These are phyloP conservation scores for Phalaenopsis hybrid DNA, from an alignment of 116 monocot species.

Conservation along the genomic window DNA sequence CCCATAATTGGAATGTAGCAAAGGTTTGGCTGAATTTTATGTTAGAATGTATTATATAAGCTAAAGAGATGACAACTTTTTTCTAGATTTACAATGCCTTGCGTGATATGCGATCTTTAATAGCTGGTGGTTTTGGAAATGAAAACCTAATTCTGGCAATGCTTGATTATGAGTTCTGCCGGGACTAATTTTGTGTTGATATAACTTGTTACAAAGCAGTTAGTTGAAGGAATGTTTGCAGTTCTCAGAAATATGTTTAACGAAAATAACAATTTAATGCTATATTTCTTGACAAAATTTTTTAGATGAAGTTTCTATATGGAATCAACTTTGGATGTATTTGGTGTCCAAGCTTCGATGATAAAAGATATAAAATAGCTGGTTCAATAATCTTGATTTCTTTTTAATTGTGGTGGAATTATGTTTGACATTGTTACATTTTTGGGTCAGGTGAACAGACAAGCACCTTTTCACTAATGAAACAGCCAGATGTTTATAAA, in stretches of 20 bases:
- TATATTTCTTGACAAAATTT: neutral
- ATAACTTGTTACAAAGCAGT: neutral
- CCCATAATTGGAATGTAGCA: slow-evolving; percentile 72
- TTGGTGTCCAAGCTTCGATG: neutral
- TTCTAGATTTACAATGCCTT: neutral
- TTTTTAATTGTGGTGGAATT: too few relatives aligned
- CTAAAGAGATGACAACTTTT: neutral
- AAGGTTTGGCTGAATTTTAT: slow-evolving; percentile 32
- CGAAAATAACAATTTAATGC: neutral
- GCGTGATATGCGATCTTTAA: neutral
- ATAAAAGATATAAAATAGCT: neutral
- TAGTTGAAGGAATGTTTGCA: neutral
- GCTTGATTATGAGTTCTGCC: too few relatives aligned
- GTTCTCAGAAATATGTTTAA: neutral
- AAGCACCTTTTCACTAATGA: too few relatives aligned
- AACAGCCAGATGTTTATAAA: too few relatives aligned
- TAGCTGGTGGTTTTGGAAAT: too few relatives aligned
- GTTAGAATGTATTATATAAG: neutral
- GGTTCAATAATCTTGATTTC: neutral
- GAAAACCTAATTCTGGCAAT: too few relatives aligned
- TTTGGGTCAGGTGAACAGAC: too few relatives aligned
- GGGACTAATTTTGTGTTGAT: too few relatives aligned
- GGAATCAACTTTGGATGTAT: neutral
- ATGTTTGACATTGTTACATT: too few relatives aligned
- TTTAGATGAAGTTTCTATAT: neutral